Base-by-base conservation (phyloP, 768 basidiomycete genomes). In the Agaricus blazei region DNA sequence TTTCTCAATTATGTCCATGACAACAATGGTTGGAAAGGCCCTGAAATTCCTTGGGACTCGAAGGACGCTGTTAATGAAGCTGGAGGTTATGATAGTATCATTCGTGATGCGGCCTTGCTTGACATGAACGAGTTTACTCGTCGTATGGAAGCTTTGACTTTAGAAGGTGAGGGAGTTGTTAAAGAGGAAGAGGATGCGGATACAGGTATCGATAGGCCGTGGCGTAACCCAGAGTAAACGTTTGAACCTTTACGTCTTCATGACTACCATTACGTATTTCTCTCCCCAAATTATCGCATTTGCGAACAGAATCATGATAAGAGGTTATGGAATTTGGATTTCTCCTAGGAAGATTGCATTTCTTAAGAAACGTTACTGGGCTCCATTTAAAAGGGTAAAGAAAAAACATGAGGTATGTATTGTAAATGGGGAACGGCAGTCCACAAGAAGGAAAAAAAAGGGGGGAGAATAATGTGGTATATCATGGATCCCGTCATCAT, bases 11-110 rank as follows among this genome's bases (percentile, higher is more conserved):
- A 80, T 56, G 64, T 85, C 9, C 64, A 80, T 58, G 49, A 60
- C 12, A 73, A 76, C 14, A 75, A 78, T 2, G 84, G 83, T 1
- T 86, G 84, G 80, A 71, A 63, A 40, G 84, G 83, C 4, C 69
- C 71, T 4, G 64, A 67, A 2, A 77, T 80, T 27, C 63, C 73
- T 14, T 85, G 83, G 82, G 76, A 84, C 58, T 73, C 79, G 0
- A 53, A 58, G 0, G 72, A 66, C 4, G 62, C 71, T 5, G 70
- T 76, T 1, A 61, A 70, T 19, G 68, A 66, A 47, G 65, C 63
- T 11, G 79, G 71, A 3, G 71, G 68, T 5, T 81, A 81, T 51
- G 79, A 75, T 48, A 57, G 58, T 26, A 64, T 52, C 11, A 50
- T 72, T 9, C 68, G 73, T 27, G 60, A 65, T 6, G 62, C 57